A percentile compares a stretch with the other conserved stretches of the same genome.
Evolutionary conservation across 768 basidiomycete genomes (phyloP).

Genomic region (Leccinum uliginosum): DNA sequence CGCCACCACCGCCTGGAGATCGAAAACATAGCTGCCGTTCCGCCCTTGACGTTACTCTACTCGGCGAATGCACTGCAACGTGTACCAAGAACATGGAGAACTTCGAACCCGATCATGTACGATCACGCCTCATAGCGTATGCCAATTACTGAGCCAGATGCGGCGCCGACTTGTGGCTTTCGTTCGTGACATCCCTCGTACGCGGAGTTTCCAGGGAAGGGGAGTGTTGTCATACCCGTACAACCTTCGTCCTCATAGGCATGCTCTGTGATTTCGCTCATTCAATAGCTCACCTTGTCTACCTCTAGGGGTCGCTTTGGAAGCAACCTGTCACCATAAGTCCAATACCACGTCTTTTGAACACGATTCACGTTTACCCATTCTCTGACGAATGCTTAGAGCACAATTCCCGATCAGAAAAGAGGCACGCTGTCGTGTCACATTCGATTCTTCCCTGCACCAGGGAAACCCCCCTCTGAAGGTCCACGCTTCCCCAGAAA

Average conservation of each 20-base stretch:
- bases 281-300: background rate
- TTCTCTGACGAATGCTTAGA: background rate
- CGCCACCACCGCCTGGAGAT: constrained; percentile 42
- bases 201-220: background rate
- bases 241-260: background rate
- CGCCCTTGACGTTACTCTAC: background rate
- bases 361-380: background rate
- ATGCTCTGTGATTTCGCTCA: background rate
- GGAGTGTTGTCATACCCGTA: background rate
- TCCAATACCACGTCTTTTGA: background rate
- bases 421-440: background rate
- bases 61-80: background rate
- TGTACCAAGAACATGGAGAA: background rate
- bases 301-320: background rate
- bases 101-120: background rate
- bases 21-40: constrained; percentile 58
- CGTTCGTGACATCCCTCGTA: background rate
- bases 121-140: background rate
- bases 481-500: background rate
- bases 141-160: background rate
- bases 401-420: background rate
- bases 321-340: background rate
- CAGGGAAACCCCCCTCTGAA: background rate
- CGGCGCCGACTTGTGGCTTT: background rate
- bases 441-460: background rate